These are phyloP conservation scores for Skeletonema menzelii DNA, from an alignment of 108 stramenopile genomes.

Conservation along the genomic window DNA sequence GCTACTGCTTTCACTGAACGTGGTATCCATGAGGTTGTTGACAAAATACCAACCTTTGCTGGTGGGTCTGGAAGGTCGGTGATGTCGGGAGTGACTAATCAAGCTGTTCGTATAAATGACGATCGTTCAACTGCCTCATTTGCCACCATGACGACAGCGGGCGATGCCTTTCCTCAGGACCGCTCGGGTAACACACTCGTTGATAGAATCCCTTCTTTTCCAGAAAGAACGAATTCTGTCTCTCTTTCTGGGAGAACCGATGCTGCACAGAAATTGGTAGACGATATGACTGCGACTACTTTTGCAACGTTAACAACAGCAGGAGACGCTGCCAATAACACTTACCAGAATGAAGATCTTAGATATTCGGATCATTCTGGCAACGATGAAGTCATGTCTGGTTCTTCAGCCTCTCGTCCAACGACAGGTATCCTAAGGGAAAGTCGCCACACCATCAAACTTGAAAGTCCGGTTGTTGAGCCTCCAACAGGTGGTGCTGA, in stretches of 20 bases:
- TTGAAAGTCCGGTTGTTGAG: neutral
- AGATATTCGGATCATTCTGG: neutral
- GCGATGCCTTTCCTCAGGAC: slow-evolving; percentile 15
- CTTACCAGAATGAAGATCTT: neutral
- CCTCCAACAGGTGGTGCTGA: neutral
- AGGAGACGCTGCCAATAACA: neutral
- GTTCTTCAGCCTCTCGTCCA: slow-evolving; percentile 7
- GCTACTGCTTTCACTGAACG: slow-evolving; percentile 15
- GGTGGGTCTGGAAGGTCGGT: slow-evolving; percentile 42
- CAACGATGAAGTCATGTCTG: slow-evolving; percentile 17
- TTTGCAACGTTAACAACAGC: slow-evolving; percentile 30
- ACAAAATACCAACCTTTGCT: slow-evolving; percentile 41
- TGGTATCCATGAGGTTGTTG: slow-evolving; percentile 41
- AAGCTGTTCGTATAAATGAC: slow-evolving; percentile 34
- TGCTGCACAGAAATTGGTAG: slow-evolving; percentile 11
- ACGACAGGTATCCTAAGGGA: slow-evolving; percentile 31
- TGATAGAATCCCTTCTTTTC: slow-evolving; percentile 11
- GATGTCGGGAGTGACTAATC: slow-evolving; percentile 34
- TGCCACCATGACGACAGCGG: slow-evolving; percentile 38
- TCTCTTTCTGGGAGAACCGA: slow-evolving; percentile 26
- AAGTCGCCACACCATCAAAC: slow-evolving; percentile 23
- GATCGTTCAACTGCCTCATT: slow-evolving; percentile 38
- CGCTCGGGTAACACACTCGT: slow-evolving; percentile 1
- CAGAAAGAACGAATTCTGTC: neutral
- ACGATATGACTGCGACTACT: slow-evolving; percentile 17